These are phyloP conservation scores for Buxus sempervirens DNA, from an alignment of 164 flowering plant species.

Conservation along the genomic window DNA sequence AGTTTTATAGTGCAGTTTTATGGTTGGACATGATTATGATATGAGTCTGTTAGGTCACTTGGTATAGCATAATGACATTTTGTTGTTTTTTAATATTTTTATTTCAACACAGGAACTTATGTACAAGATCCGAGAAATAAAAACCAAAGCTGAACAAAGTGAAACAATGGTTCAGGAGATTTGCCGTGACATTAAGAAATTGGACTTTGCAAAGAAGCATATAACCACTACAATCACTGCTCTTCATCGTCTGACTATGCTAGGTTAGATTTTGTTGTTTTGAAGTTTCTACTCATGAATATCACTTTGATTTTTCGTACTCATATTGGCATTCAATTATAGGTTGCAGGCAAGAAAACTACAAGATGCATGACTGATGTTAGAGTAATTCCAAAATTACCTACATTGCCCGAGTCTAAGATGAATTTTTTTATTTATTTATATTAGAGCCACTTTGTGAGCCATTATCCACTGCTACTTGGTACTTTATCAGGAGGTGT, in stretches of 20 bases:
- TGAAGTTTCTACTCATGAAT: not conserved
- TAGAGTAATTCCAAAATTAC: not conserved
- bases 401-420: not conserved
- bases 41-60: not conserved
- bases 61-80: conserved; percentile 2
- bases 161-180: conserved; percentile 99
- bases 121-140: conserved; percentile 91
- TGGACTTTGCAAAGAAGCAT: conserved; percentile 98
- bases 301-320: not conserved
- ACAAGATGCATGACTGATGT: not conserved
- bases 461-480: not conserved
- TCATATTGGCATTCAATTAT: not conserved
- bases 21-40: not conserved
- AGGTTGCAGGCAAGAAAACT: not conserved
- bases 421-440: not conserved
- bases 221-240: conserved; percentile 97
- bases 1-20: not conserved
- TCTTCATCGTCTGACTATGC: conserved; percentile 98
- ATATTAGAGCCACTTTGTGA: not conserved
- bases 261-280: conserved; percentile 46
- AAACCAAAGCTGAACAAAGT: conserved; percentile 97
- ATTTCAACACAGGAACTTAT: conserved; percentile 72
- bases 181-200: conserved; percentile 96
- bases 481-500: not conserved
- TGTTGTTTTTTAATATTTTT: conserved; percentile 3